Base-by-base conservation (phyloP, 192 early-diverging fungal species). In the Rhizoclosmatium globosum region DNA sequence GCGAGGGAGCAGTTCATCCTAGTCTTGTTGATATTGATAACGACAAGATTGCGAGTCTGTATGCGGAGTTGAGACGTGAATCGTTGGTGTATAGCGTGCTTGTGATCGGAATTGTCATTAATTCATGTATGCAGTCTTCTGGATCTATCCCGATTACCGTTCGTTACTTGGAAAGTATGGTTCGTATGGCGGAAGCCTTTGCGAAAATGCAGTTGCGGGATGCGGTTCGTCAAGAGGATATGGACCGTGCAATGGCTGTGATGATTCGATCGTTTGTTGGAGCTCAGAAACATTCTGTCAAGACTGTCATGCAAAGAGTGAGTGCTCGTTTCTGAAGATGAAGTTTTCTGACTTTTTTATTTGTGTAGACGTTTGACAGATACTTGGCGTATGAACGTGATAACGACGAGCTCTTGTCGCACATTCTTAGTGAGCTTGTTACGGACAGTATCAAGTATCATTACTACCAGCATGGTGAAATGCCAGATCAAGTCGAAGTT, bases 171-270 rank as follows among this genome's bases (percentile, higher is more conserved):
- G 95, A 96, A 79, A 93, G 94, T 4, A 86, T 96, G 78, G 85
- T 95, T 47, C 83, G 92, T 13, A 87, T 96, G 87, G 89, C 94
- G 0, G 94, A 95, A 82, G 93, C 95, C 1, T 92, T 97, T 78
- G 97, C 97, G 9, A 93, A 93, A 71, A 98, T 99, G 96, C 97
- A 99, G 74, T 85, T 99, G 73, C 93, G 96, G 46, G 94, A 95
- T 79, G 91, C 93, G 72, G 96, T 97, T 1, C 91, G 93, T 46
- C 90, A 92, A 47, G 95, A 95, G 82, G 97, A 99, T 81, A 87
- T 99, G 9, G 94, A 99, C 74, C 91, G 95, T 71, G 97, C 97
- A 0, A 97, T 97, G 77, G 87, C 92, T 13, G 94, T 96, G 4
- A 93, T 93, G 48, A 82, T 99, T 66, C 91, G 95, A 78, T 92